phyloP scores from a whole-genome alignment of 129 eudicot genomes.

The Deinandra increscens region DNA sequence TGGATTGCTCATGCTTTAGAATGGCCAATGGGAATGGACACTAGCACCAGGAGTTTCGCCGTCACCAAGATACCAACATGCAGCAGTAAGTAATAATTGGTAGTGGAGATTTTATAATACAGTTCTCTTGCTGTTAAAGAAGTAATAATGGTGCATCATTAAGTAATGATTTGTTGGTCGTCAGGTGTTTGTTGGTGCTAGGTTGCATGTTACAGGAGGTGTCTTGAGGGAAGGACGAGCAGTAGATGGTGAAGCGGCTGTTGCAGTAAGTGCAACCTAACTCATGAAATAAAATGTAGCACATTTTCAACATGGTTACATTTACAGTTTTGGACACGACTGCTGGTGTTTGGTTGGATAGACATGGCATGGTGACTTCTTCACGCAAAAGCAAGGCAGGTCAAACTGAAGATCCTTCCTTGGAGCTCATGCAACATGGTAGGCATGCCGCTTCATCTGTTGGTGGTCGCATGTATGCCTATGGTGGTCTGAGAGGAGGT shows the following conservation, averaged over 20 bases:
- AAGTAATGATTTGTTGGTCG: slow-evolving; percentile 33
- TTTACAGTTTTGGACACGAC: slow-evolving; percentile 89
- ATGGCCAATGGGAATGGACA: slow-evolving; percentile 99
- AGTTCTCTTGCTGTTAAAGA: too few species aligned
- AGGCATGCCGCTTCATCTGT: slow-evolving; percentile 97
- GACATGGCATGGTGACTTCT: slow-evolving; percentile 86
- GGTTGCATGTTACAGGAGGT: slow-evolving; percentile 98
- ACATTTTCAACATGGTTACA: slow-evolving; percentile 10
- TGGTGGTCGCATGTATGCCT: slow-evolving; percentile 62
- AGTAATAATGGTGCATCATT: too few species aligned
- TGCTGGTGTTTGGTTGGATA: slow-evolving; percentile 97
- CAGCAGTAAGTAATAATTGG: slow-evolving; percentile 59
- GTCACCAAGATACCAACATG: slow-evolving; percentile 95
- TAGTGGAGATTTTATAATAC: too few species aligned
- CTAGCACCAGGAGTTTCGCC: slow-evolving; percentile 99
- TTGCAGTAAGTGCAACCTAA: slow-evolving; percentile 53
- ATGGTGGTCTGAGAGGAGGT: slow-evolving; percentile 98
- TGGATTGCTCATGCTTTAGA: slow-evolving; percentile 94
- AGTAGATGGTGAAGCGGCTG: slow-evolving; percentile 84
- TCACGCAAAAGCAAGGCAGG: slow-evolving; percentile 56
- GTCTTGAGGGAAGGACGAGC: slow-evolving; percentile 85
- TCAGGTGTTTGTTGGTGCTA: slow-evolving; percentile 95
- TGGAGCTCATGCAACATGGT: slow-evolving; percentile 91
- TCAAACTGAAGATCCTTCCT: slow-evolving; percentile 67
- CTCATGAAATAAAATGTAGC: slow-evolving; percentile 8